Evolutionary conservation across 2,329 filamentous ascomycete genomes (phyloP), one percentile per base, ranked within the genome.

Genomic region (Coniochaeta sp.): DNA sequence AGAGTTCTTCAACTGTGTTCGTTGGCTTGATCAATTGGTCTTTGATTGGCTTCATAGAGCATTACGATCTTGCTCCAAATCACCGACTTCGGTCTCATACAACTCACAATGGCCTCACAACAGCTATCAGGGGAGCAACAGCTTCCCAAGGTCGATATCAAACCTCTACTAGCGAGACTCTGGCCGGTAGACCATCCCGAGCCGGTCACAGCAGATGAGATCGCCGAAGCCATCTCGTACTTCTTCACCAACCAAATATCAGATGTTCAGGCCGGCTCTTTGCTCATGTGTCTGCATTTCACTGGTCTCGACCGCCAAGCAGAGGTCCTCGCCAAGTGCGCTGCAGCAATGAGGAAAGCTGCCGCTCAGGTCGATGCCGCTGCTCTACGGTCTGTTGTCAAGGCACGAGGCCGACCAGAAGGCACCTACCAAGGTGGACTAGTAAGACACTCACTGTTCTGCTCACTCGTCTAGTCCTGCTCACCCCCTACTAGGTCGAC

Each of bases 231-330:
- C 59, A 88, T 98, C 67, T 88, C 91, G 5, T 82, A 93, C 70
- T 96, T 97, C 71, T 98, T 98, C 75, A 93, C 92, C 61, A 89
- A 97, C 76, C 86, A 87, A 65, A 81, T 98, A 19, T 93, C 90
- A n/a, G 88, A 90, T 43, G 89, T 93, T 9, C 95, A 98, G 73
- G 89, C 90, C 1, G 90, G 90, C 59, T 89, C 93, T 43, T 81
- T 99, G 60, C 81, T 98, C 58, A 97, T 95, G 70, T 90, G 92
- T 59, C 81, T 99, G 54, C 93, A 97, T 76, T 97, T 96, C 67
- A 96, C 92, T 1, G 87, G 88, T 61, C 85, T 91, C 73, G 95
- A 98, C 73, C 85, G 89, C 65, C 85, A 89, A 64, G 85, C 93
- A 28, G 90, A 95, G 69, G 90, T 99, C 44, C 85, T 99, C 66